These are phyloP conservation scores for Gigaspora rosea DNA, from an alignment of 192 early-diverging fungal species.

Conservation along the genomic window DNA sequence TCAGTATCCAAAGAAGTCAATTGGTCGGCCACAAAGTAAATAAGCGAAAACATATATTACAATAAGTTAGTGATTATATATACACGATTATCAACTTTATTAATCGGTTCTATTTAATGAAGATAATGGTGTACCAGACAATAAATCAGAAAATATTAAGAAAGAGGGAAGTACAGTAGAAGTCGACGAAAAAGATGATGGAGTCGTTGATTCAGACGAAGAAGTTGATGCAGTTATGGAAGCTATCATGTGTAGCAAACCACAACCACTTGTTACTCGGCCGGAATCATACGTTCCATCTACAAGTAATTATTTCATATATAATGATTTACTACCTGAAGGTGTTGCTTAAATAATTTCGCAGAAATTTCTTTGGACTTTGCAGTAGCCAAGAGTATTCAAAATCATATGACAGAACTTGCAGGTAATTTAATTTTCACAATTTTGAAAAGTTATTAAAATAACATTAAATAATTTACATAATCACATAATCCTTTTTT, in stretches of 20 bases:
- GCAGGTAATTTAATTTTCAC: no score
- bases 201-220: slow-evolving; percentile 67
- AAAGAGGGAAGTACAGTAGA: slow-evolving; percentile 43
- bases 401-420: no score
- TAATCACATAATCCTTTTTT: no score
- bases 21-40: slow-evolving; percentile 61
- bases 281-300: slow-evolving; percentile 28
- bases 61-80: background rate
- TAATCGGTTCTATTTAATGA: background rate
- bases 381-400: no score
- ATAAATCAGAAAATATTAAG: slow-evolving; percentile 41
- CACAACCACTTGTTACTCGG: slow-evolving; percentile 62
- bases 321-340: slow-evolving; percentile 10
- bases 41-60: background rate
- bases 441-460: no score
- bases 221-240: slow-evolving; percentile 70
- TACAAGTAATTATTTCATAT: slow-evolving; percentile 20
- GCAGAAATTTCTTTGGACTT: no score
- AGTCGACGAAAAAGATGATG: slow-evolving; percentile 54
- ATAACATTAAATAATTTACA: no score
- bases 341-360: background rate
- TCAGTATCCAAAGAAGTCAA: slow-evolving; percentile 75
- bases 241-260: slow-evolving; percentile 62
- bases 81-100: slow-evolving; percentile 13
- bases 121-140: slow-evolving; percentile 20